A percentile compares a stretch with the other conserved stretches of the same genome.
Evolutionary conservation across 768 basidiomycete genomes (phyloP).

Genomic region (Amanita thiersii): DNA sequence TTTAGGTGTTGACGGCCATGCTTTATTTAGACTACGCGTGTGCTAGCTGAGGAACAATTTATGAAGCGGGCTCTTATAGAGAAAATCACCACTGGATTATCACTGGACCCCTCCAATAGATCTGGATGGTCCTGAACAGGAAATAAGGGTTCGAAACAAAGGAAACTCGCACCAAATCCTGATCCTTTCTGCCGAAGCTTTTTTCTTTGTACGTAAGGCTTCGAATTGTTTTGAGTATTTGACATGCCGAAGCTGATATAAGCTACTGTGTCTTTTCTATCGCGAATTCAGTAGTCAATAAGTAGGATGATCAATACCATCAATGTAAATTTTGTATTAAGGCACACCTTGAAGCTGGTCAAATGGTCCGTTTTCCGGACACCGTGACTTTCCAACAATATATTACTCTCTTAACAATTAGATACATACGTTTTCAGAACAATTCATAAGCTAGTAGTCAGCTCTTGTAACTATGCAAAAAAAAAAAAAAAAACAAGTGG

Average conservation of each 20-base stretch:
- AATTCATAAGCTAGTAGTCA: too few species aligned
- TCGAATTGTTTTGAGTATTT: conserved; percentile 3
- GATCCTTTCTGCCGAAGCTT: background rate
- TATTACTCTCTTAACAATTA: too few species aligned
- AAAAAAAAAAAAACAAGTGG: too few species aligned
- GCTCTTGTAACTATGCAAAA: too few species aligned
- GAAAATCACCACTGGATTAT: conserved; percentile 67
- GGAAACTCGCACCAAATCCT: conserved; percentile 8
- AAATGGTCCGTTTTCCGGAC: too few species aligned
- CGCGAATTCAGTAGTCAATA: conserved; percentile 1
- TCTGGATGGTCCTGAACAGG: conserved; percentile 29
- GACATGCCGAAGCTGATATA: conserved; percentile 1
- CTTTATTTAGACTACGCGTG: conserved; percentile 58
- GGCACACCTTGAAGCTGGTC: conserved; percentile 4
- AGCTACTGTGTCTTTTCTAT: background rate
- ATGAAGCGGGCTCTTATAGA: conserved; percentile 93
- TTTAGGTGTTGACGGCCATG: conserved; percentile 9
- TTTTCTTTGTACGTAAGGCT: too few species aligned
- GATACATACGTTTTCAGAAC: too few species aligned
- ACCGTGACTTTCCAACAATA: too few species aligned
- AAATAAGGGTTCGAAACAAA: conserved; percentile 15
- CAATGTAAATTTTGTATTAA: conserved; percentile 7
- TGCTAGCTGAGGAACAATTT: conserved; percentile 92
- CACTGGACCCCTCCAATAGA: conserved; percentile 36
- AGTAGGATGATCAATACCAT: too few species aligned